phyloP scores from a whole-genome alignment of 768 basidiomycete species.

The Macrocybe gigantea region DNA sequence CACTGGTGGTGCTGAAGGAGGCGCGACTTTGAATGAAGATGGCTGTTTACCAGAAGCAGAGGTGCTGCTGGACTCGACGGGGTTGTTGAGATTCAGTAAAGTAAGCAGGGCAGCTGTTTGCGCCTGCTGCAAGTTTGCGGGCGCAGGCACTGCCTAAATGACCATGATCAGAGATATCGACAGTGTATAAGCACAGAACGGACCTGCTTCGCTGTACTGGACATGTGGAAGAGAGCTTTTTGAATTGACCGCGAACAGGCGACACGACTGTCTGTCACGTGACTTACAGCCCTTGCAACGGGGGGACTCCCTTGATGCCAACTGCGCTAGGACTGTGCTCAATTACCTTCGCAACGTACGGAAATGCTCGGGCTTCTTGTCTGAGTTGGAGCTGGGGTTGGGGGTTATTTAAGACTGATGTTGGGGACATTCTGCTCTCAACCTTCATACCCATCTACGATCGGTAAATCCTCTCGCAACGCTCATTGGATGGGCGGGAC shows the following conservation, averaged over 20 bases:
- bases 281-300: too few relatives aligned
- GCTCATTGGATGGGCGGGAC: not conserved
- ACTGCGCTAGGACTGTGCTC: too few relatives aligned
- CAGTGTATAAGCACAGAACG: not conserved
- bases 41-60: conserved; percentile 22
- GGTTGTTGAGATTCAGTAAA: conserved; percentile 80
- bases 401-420: too few relatives aligned
- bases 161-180: conserved; percentile 5
- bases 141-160: conserved; percentile 22
- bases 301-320: too few relatives aligned
- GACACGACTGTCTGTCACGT: not conserved
- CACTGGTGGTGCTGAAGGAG: conserved; percentile 65
- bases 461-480: too few relatives aligned
- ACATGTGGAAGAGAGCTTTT: conserved; percentile 19
- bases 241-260: not conserved
- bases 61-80: conserved; percentile 39
- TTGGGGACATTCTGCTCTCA: too few relatives aligned
- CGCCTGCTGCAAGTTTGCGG: conserved; percentile 74
- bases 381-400: too few relatives aligned
- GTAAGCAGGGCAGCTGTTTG: conserved; percentile 84
- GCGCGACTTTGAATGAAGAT: conserved; percentile 35
- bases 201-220: conserved; percentile 29
- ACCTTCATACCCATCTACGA: not conserved
- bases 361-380: too few relatives aligned
- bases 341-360: too few relatives aligned